phyloP scores from a whole-genome alignment of 1,284 basidiomycete species.

The Cryptococcus hybrid region DNA sequence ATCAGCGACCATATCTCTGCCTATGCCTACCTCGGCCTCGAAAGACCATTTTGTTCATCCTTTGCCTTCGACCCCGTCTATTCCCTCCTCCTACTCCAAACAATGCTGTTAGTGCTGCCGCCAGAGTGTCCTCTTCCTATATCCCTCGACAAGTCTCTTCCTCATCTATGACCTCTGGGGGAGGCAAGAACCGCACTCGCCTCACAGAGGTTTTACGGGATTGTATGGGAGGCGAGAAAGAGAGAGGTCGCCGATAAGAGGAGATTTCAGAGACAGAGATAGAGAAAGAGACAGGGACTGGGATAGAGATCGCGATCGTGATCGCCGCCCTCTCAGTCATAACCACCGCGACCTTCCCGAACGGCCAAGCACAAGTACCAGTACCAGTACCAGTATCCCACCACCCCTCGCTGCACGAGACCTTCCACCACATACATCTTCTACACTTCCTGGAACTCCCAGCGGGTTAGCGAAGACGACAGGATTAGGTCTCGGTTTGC shows the following conservation, averaged over 20 bases:
- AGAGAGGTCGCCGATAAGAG: background rate
- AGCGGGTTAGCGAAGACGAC: background rate
- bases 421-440: slow-evolving; percentile 12
- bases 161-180: background rate
- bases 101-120: too few species aligned
- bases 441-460: background rate
- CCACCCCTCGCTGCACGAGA: slow-evolving; percentile 14
- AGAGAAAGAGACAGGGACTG: background rate
- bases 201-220: background rate
- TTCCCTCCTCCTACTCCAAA: background rate
- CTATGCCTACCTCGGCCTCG: too few species aligned
- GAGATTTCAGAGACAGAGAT: background rate
- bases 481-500: background rate
- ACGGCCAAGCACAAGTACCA: background rate
- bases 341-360: background rate
- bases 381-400: background rate
- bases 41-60: too few species aligned
- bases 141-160: background rate
- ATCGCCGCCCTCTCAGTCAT: slow-evolving; percentile 3
- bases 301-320: background rate
- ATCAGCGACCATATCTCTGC: too few species aligned
- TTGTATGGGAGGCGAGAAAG: background rate
- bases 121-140: background rate
- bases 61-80: too few species aligned
- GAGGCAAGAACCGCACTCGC: background rate